Conservation (phyloP, 305 asterid species). For the Striga hermonthica region DNA sequence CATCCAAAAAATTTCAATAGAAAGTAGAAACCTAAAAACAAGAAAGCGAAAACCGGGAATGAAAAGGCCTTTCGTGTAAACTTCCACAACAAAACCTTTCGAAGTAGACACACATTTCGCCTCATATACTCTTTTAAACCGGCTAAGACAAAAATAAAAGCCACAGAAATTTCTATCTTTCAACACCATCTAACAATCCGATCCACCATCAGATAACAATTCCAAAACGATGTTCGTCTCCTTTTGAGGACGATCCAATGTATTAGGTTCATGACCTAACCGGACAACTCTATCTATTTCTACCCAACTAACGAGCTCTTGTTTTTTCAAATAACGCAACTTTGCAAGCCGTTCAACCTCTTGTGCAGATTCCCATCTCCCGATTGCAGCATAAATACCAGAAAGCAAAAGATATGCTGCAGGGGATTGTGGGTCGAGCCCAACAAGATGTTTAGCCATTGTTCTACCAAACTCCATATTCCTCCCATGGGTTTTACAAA, state of each 20-base stretch:
- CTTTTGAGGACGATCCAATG: constrained; percentile 27
- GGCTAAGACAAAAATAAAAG: background rate
- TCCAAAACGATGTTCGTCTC: constrained; percentile 34
- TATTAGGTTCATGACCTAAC: constrained; percentile 30
- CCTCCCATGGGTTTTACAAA: constrained; percentile 39
- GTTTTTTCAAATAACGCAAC: constrained; percentile 34
- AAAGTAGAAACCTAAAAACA: no score
- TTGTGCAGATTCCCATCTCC: constrained; percentile 46
- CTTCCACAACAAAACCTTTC: no score
- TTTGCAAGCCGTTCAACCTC: constrained; percentile 49
- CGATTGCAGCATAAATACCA: constrained; percentile 38
- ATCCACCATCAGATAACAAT: constrained; percentile 40
- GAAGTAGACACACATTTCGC: no score
- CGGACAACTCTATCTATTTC: constrained; percentile 46
- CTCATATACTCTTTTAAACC: no score
- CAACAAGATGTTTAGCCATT: constrained; percentile 36
- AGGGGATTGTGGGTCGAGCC: constrained; percentile 45
- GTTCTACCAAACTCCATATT: constrained; percentile 37
- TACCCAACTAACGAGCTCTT: constrained; percentile 54
- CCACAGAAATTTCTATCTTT: constrained; percentile 31
- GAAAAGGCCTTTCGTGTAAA: no score
- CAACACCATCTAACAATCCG: constrained; percentile 26
- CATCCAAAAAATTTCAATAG: no score
- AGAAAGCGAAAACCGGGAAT: no score
- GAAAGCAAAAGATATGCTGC: constrained; percentile 41